Percentiles rank a stretch among this genome's conserved stretches.
These are phyloP conservation scores for Tylopilus felleus DNA, from an alignment of 768 basidiomycete species.

Conservation along the genomic window DNA sequence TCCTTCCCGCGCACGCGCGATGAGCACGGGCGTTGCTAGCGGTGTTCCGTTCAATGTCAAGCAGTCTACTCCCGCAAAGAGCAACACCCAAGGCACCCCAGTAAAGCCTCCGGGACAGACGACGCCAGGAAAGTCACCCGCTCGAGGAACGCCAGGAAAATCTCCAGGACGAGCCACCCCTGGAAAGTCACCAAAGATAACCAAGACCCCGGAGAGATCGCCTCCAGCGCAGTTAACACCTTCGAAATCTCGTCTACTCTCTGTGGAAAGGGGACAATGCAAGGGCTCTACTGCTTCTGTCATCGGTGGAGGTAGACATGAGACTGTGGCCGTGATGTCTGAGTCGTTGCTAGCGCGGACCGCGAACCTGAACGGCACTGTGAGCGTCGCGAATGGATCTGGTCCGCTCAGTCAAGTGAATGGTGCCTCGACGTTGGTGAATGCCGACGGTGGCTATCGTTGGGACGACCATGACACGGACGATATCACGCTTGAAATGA, in stretches of 20 bases:
- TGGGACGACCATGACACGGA: conserved; percentile 46
- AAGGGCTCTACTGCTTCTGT: conserved; percentile 21
- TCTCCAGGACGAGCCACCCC: conserved; percentile 19
- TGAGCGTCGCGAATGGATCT: conserved; percentile 20
- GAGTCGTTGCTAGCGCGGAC: conserved; percentile 16
- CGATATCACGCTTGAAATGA: conserved; percentile 68
- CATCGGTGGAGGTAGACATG: conserved; percentile 15
- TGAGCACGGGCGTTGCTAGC: conserved; percentile 14
- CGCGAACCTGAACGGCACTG: conserved; percentile 10
- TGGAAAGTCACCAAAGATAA: conserved; percentile 22
- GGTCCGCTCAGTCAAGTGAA: conserved; percentile 21
- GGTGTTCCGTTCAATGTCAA: conserved; percentile 5
- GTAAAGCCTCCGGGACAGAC: conserved; percentile 15
- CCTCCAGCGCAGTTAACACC: conserved; percentile 22
- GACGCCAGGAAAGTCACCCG: conserved; percentile 19
- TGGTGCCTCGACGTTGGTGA: conserved; percentile 20
- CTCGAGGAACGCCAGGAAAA: conserved; percentile 18
- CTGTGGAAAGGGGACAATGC: conserved; percentile 18
- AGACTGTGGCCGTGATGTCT: conserved; percentile 13
- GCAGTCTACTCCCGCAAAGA: conserved; percentile 16
- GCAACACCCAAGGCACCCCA: conserved; percentile 12
- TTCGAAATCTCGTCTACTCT: conserved; percentile 13
- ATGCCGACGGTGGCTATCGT: conserved; percentile 18
- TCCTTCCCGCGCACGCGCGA: conserved; percentile 15
- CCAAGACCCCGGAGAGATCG: conserved; percentile 20